Base-by-base conservation (phyloP, 371 early-diverging fungal species). In the Syncephalis plumigaleata region DNA sequence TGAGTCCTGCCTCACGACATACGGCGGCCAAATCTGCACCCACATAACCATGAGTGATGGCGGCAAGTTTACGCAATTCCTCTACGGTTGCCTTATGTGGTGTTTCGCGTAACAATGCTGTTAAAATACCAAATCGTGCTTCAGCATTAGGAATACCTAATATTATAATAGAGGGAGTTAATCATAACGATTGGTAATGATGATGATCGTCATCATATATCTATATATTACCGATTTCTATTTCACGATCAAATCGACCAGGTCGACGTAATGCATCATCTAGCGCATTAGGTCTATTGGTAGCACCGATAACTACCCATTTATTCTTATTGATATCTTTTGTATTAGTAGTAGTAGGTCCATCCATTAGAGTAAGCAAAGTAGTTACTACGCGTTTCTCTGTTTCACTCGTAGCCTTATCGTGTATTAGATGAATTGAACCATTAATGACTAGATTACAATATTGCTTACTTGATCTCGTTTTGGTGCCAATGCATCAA, bases 251-350 rank as follows among this genome's bases (percentile, higher is more conserved):
- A 54, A 96, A 91, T 45, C 99, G 61, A 1, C 99, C 99, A 2
- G 98, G 98, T 31, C 99, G 62, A 51, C 99, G 74, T 15, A 99
- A 59, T 0, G 99, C 99, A 18, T 81, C 79, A 56, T 99, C 99
- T 5, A 99, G 54, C 0, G 84, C 65, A 50, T 92, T 78, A 2
- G 95, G 90, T 42, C 99, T 67, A 63, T 98, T 99, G 1, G 99
- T 99, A 2, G 99, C 95, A 1, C 88, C 99, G 42, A 99, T 78
- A 2, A 97, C 84, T 7, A 93, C 75, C 1, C 96, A 68, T 1
- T 75, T 60, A 42, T 49, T 40, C 36, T 15, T 27, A 7, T 31
- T 11, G 4, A 7, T 4, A 11, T 11, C 11, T 31, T 31, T 31
- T 18, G n/a, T 48, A 24, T 49, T 49, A 17, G 60, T 64, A 23